These are phyloP conservation scores for Leptodontidium sp. DNA, from an alignment of 2,329 filamentous ascomycete genomes.

Conservation along the genomic window DNA sequence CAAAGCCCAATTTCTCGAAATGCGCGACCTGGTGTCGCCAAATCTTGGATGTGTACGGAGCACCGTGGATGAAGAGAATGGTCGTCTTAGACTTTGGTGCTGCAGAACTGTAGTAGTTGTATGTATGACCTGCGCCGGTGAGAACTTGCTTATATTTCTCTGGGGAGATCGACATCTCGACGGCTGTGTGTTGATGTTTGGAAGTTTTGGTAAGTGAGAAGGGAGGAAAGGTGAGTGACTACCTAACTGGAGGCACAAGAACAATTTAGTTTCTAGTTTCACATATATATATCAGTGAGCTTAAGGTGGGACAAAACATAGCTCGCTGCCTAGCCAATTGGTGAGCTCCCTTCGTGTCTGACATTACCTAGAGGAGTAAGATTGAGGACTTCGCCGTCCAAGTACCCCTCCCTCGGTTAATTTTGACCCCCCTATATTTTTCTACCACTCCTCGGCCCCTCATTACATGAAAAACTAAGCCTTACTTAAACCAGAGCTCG, in stretches of 20 bases:
- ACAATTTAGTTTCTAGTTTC: background rate
- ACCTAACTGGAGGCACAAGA: too few species aligned
- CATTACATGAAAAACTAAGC: too few species aligned
- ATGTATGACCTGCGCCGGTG: background rate
- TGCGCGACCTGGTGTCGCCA: slow-evolving; percentile 3
- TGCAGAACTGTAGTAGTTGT: background rate
- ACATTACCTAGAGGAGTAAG: too few species aligned
- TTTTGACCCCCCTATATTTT: too few species aligned
- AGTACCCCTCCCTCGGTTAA: too few species aligned
- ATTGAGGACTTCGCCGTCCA: too few species aligned
- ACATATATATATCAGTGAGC: background rate
- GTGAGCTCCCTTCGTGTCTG: too few species aligned
- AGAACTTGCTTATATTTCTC: background rate
- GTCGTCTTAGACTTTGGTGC: background rate
- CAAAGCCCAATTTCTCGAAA: slow-evolving; percentile 1
- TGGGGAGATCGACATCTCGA: background rate
- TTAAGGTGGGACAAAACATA: too few species aligned
- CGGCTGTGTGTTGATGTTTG: background rate
- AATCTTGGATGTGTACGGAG: slow-evolving; percentile 5
- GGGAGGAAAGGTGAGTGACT: too few species aligned
- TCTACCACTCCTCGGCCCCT: too few species aligned
- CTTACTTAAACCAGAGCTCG: too few species aligned
- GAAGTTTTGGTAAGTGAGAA: background rate
- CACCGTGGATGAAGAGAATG: slow-evolving; percentile 5
- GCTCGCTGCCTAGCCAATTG: too few species aligned